Evolutionary conservation across 352 stramenopile genomes (phyloP).

Genomic region (Phytophthora megakarya): DNA sequence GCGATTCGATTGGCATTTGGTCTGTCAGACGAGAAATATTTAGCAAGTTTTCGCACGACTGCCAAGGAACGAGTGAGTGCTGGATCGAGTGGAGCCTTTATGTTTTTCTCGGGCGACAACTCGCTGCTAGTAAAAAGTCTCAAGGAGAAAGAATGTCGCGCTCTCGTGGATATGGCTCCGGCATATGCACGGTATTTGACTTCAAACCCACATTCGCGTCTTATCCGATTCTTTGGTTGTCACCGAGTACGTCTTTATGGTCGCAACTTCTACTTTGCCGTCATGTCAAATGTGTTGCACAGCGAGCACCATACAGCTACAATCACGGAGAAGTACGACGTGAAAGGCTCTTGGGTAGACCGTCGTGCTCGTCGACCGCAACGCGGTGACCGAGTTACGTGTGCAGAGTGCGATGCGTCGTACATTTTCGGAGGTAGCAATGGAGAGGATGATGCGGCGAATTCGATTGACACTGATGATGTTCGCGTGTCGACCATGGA

Average conservation of each 20-base stretch:
- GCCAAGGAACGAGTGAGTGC: conserved; percentile 79
- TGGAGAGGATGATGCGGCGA: conserved; percentile 30
- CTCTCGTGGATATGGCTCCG: conserved; percentile 75
- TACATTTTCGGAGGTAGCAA: conserved; percentile 51
- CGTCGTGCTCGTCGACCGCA: conserved; percentile 55
- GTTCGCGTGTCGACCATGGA: conserved; percentile 7
- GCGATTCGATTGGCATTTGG: conserved; percentile 64
- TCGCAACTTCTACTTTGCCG: conserved; percentile 81
- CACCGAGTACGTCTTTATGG: conserved; percentile 82
- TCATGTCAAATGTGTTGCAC: conserved; percentile 84
- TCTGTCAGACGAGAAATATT: conserved; percentile 70
- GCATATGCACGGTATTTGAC: conserved; percentile 70
- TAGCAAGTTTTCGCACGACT: conserved; percentile 74
- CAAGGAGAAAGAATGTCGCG: conserved; percentile 73
- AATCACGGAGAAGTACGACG: conserved; percentile 75
- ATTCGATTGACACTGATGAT: conserved; percentile 10
- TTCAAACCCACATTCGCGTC: conserved; percentile 58
- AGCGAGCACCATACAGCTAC: conserved; percentile 57
- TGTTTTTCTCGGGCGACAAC: conserved; percentile 84
- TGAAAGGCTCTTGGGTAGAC: conserved; percentile 81
- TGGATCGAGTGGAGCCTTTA: conserved; percentile 79
- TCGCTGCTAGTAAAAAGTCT: conserved; percentile 83
- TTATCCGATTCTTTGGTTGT: conserved; percentile 89
- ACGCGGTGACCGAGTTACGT: conserved; percentile 60
- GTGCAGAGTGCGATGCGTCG: conserved; percentile 64